Evolutionary conservation across 2,329 filamentous ascomycete species (phyloP), one percentile per base, ranked within the genome.

Genomic region (Neoarthrinium moseri): DNA sequence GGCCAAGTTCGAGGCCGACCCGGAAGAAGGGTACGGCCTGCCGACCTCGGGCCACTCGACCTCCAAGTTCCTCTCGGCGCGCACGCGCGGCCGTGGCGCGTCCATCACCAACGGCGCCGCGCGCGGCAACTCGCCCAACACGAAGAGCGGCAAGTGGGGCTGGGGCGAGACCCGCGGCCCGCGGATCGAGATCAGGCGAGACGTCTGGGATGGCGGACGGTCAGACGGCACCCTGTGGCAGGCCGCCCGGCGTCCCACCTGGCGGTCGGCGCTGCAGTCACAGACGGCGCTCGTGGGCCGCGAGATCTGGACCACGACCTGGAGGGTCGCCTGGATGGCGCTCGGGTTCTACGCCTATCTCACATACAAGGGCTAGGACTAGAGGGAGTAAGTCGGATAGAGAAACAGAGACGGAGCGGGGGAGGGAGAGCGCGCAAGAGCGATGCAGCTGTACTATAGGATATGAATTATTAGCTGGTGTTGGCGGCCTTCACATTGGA

Each of bases 291-390:
- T 80, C 4, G 75, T 87, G 5, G 61, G 70, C 24, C 70, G 73
- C 21, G 86, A 92, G 62, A 66, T 90, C 29, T 75, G 74, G 66
- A 76, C 72, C 7, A 84, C 79, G 35, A 56, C 84, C 15, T 82
- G 79, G 68, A 72, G 78, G 38, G 83, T 91, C 4, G 73, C 73
- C 5, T 81, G 78, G 74, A 77, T 87, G 63, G 81, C 80, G 17
- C 63, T 84, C 35, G 53, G 70, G 12, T 83, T 83, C 62, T 94
- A 87, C 73, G 72, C 73, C 23, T 88, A 83, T 68, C 67, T 92
- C 55, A 73, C 84, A 46, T 81, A 78, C 68, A 75, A 74, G 58
- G 84, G 84, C 52, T 89, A 60, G 21, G n/a, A n/a, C n/a, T n/a
- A n/a, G n/a, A n/a, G n/a, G n/a, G n/a, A n/a, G n/a, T n/a, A n/a